Evolutionary conservation across 805 yeast species (phyloP), one percentile per base, ranked within the genome.

Genomic region (Sporopachydermia quercuum): DNA sequence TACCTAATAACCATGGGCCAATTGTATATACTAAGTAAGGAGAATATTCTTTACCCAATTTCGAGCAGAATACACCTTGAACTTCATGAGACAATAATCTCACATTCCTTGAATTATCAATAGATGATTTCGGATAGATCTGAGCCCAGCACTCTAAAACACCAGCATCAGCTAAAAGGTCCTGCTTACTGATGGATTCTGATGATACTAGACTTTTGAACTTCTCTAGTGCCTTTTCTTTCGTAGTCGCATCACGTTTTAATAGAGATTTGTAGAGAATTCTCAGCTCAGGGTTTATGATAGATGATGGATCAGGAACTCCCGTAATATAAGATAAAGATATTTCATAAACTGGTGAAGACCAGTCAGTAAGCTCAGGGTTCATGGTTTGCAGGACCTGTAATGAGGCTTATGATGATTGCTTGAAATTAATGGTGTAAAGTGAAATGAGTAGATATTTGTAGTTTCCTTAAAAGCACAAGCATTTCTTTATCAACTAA

Each of bases 171-270:
- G 78, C 77, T n/a, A 63, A 52, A 13, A 62, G 38, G 14, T 51
- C 50, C 2, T 55, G 49, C 1, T 46, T 43, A 3, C 49, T 43
- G 19, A 53, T 43, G 11, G 49, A 3, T 37, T 50, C 53, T n/a
- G n/a, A n/a, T n/a, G n/a, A n/a, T 2, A 71, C 45, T 19, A 58
- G 50, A 3, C 55, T 49, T 2, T 64, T 49, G 19, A 79, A 52
- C 35, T 81, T 93, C 4, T 47, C 53, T 17, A 85, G 61, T 1
- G 91, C 85, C 52, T 78, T 82, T 48, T 84, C 94, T 51, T 77
- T 81, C 0, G 97, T 89, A n/a, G 74, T 76, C 4, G 78, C 70
- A 50, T 86, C 94, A 51, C 80, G 73, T 56, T 86, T 87, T 54
- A 79, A 54, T 38, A 87, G 56, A 5, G 81, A 73, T 53, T 81